phyloP scores from a whole-genome alignment of 306 rosid species.

The Quercus engelmannii region DNA sequence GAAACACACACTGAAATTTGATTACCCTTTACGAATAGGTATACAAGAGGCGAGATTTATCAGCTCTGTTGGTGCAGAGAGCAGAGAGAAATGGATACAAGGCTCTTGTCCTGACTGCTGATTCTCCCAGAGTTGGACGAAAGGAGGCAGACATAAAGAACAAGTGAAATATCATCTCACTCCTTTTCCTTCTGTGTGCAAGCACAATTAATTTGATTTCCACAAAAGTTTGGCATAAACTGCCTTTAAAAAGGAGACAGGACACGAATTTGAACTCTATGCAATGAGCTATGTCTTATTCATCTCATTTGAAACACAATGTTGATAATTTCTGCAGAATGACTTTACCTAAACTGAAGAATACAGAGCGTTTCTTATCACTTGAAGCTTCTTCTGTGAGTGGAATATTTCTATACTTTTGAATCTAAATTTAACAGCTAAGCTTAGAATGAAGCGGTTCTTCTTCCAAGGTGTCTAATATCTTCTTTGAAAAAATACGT shows the following conservation, averaged over 20 bases:
- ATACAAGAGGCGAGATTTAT: conserved; percentile 50
- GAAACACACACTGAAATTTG: background rate
- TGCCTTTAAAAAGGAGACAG: too few relatives aligned
- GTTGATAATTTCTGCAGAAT: conserved; percentile 34
- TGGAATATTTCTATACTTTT: conserved; percentile 9
- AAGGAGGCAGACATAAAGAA: conserved; percentile 72
- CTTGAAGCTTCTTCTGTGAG: conserved; percentile 40
- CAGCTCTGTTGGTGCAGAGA: conserved; percentile 43
- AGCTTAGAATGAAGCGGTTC: background rate
- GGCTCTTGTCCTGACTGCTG: conserved; percentile 61
- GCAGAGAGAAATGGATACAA: conserved; percentile 61
- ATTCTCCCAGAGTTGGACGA: conserved; percentile 55
- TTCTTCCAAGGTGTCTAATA: background rate
- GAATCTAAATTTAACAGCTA: background rate
- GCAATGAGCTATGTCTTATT: background rate
- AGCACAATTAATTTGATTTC: background rate
- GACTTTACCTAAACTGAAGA: conserved; percentile 46
- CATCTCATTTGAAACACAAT: background rate
- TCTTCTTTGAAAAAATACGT: background rate
- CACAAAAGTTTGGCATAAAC: background rate
- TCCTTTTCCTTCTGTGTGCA: background rate
- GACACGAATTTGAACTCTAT: background rate
- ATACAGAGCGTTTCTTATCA: conserved; percentile 51
- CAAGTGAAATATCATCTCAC: conserved; percentile 28
- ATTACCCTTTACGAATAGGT: conserved; percentile 26